These are phyloP conservation scores for Hanseniaspora singularis DNA, from an alignment of 805 yeast species.

Conservation along the genomic window DNA sequence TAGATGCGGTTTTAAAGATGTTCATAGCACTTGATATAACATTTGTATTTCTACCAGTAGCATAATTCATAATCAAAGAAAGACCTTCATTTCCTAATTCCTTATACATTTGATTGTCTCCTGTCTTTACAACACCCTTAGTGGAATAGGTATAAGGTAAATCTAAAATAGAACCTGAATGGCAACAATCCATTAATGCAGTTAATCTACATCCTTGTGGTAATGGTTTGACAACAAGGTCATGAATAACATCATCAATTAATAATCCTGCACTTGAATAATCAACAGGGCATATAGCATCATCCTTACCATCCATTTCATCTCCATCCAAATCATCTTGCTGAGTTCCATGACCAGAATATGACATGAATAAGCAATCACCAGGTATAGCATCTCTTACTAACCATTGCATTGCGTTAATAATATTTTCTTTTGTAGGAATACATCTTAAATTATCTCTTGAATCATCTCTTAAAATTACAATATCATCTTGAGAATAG, in stretches of 20 bases:
- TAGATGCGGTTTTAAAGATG: constrained; percentile 34
- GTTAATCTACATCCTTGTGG: constrained; percentile 66
- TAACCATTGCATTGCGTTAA: constrained; percentile 73
- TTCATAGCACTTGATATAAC: constrained; percentile 36
- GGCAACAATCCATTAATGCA: constrained; percentile 75
- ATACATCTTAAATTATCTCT: constrained; percentile 34
- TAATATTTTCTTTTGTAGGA: constrained; percentile 60
- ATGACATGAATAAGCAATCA: constrained; percentile 70
- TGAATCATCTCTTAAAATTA: constrained; percentile 48
- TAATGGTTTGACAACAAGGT: constrained; percentile 53
- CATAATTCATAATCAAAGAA: constrained; percentile 47
- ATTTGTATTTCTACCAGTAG: constrained; percentile 41
- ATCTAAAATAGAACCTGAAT: constrained; percentile 73
- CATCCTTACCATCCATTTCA: constrained; percentile 64
- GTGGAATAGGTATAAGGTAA: constrained; percentile 72
- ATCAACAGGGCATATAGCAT: constrained; percentile 62
- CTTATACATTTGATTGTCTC: constrained; percentile 46
- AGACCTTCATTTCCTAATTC: constrained; percentile 61
- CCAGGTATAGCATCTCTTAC: constrained; percentile 61
- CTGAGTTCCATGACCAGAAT: constrained; percentile 80
- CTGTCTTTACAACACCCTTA: constrained; percentile 72
- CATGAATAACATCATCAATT: constrained; percentile 65
- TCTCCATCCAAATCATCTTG: constrained; percentile 58
- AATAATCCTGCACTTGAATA: constrained; percentile 55
- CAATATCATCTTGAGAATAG: constrained; percentile 44